phyloP scores from a whole-genome alignment of 495 filamentous ascomycete genomes.

The Aspergillus ostianus region DNA sequence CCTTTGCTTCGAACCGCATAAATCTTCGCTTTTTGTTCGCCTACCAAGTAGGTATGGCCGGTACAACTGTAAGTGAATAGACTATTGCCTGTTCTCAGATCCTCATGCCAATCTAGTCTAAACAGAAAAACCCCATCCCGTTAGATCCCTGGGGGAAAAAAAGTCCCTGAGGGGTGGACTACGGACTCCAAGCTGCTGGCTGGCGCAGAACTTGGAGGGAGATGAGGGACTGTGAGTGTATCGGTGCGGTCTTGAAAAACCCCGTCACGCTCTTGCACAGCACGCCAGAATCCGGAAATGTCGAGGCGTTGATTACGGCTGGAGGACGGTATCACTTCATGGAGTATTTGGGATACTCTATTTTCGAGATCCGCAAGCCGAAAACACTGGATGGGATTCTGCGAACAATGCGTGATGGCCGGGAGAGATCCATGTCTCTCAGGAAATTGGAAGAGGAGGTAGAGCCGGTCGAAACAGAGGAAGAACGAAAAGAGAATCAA shows the following conservation, averaged over 20 bases:
- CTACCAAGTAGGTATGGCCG: neutral
- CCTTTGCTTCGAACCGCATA: too few relatives aligned
- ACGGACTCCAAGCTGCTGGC: neutral
- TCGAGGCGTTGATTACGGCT: neutral
- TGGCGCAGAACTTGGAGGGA: neutral
- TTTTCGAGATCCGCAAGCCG: constrained; percentile 1
- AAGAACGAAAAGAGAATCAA: neutral
- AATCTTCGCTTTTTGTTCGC: neutral
- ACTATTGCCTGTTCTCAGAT: neutral
- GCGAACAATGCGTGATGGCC: neutral
- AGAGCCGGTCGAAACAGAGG: neutral
- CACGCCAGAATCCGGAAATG: neutral
- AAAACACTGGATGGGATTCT: constrained; percentile 1
- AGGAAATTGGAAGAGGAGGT: neutral
- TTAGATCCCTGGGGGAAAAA: neutral
- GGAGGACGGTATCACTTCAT: constrained; percentile 1
- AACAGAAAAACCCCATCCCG: neutral
- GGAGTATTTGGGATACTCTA: neutral
- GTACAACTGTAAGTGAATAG: constrained; percentile 3
- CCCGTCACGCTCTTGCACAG: neutral
- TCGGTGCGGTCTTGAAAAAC: constrained; percentile 1
- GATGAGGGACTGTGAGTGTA: neutral
- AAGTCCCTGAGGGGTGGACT: constrained; percentile 1
- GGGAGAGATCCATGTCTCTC: neutral
- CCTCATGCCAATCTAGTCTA: constrained; percentile 1